Evolutionary conservation across 306 rosid species (phyloP).

Genomic region (Neltuma alba): DNA sequence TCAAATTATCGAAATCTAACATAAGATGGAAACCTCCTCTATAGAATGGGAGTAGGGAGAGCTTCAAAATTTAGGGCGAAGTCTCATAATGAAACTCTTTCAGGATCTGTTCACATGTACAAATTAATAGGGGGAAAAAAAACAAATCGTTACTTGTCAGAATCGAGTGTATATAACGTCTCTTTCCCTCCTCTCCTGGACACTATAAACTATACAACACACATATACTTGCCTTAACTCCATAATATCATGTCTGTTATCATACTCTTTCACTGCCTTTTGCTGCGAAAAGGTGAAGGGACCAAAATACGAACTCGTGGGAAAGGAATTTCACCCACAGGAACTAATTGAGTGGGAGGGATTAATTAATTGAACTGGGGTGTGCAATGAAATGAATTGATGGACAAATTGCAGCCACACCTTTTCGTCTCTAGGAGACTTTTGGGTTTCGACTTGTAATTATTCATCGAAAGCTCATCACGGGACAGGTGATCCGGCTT

Average conservation of each 20-base stretch:
- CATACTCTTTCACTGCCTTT: too few relatives aligned
- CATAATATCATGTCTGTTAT: too few relatives aligned
- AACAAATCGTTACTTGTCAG: not conserved
- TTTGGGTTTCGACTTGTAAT: conserved; percentile 49
- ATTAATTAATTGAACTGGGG: too few relatives aligned
- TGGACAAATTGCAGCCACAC: conserved; percentile 69
- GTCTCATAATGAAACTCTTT: not conserved
- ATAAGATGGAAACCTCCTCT: not conserved
- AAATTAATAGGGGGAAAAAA: too few relatives aligned
- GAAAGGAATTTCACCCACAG: too few relatives aligned
- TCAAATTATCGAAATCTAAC: not conserved
- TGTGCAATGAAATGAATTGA: conserved; percentile 52
- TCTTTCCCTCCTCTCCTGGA: conserved; percentile 46
- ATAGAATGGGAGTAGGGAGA: not conserved
- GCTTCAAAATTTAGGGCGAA: not conserved
- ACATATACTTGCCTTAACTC: too few relatives aligned
- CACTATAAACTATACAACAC: conserved; percentile 69
- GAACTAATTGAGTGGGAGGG: too few relatives aligned
- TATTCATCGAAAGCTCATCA: conserved; percentile 29
- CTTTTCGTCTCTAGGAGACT: conserved; percentile 43
- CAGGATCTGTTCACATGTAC: not conserved
- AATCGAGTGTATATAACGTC: conserved; percentile 37
- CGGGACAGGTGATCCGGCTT: too few relatives aligned
- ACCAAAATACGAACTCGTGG: too few relatives aligned
- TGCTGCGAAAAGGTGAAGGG: too few relatives aligned